phyloP scores from a whole-genome alignment of 495 filamentous ascomycete species.

The Podospora didyma region DNA sequence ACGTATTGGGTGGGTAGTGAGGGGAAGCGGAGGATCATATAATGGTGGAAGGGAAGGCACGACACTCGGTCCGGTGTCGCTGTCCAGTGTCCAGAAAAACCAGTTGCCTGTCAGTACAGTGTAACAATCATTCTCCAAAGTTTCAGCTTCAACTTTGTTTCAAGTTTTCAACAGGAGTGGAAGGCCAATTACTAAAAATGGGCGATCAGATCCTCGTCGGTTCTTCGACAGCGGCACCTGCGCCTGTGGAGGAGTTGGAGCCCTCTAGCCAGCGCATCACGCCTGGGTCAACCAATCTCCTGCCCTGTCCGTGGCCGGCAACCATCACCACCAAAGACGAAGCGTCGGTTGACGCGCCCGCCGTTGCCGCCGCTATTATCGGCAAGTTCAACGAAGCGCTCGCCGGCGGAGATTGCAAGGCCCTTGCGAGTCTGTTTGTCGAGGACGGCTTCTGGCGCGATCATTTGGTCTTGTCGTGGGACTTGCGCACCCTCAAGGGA shows the following conservation, averaged over 20 bases:
- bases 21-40: too few species aligned
- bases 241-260: not conserved
- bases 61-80: too few species aligned
- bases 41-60: too few species aligned
- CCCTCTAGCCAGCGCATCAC: constrained; percentile 52
- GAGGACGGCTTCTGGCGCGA: constrained; percentile 61
- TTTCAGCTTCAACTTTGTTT: too few species aligned
- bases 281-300: constrained; percentile 56
- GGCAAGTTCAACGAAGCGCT: constrained; percentile 47
- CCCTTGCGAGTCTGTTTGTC: constrained; percentile 46
- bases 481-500: constrained; percentile 56
- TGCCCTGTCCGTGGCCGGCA: constrained; percentile 38
- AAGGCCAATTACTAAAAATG: not conserved
- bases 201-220: not conserved
- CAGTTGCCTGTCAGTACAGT: too few species aligned
- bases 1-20: too few species aligned
- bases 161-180: too few species aligned
- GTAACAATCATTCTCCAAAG: too few species aligned
- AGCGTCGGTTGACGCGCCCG: constrained; percentile 41
- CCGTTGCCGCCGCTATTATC: constrained; percentile 42
- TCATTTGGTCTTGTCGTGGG: constrained; percentile 57
- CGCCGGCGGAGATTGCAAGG: constrained; percentile 28
- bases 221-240: too few species aligned
- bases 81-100: too few species aligned
- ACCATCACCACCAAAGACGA: constrained; percentile 16